These are phyloP conservation scores for Capniomyces stellatus DNA, from an alignment of 371 early-diverging fungal species.

Conservation along the genomic window DNA sequence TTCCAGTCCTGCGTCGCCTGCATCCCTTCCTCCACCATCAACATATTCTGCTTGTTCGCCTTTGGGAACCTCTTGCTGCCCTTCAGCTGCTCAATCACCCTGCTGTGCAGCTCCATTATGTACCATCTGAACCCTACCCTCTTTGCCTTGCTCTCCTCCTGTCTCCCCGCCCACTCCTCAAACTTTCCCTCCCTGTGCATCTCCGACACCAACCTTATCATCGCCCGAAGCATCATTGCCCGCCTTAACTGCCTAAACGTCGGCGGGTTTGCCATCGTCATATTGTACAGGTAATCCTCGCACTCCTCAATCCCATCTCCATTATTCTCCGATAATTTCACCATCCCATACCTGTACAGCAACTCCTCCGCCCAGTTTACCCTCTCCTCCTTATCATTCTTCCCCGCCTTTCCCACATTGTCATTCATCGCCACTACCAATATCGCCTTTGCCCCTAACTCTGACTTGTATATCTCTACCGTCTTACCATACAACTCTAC, in stretches of 20 bases:
- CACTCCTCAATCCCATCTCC: too few relatives aligned
- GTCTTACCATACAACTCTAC: constrained; percentile 31
- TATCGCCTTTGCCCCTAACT: constrained; percentile 21
- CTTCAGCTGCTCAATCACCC: constrained; percentile 42
- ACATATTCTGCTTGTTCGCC: constrained; percentile 39
- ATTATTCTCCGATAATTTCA: too few relatives aligned
- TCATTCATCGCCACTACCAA: constrained; percentile 9
- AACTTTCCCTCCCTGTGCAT: too few relatives aligned
- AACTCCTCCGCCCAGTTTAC: constrained; percentile 49
- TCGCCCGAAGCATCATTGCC: too few relatives aligned
- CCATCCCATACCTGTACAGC: constrained; percentile 37
- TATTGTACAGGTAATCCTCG: too few relatives aligned
- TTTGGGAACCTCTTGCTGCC: constrained; percentile 36
- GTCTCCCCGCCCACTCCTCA: too few relatives aligned
- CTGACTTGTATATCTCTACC: constrained; percentile 24
- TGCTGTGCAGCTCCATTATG: constrained; percentile 32
- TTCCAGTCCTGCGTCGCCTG: constrained; percentile 38
- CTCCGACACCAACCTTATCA: too few relatives aligned
- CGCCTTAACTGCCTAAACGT: too few relatives aligned
- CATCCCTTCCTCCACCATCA: constrained; percentile 40
- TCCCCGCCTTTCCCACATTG: constrained; percentile 8
- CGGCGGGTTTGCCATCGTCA: too few relatives aligned
- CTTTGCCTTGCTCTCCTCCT: too few relatives aligned
- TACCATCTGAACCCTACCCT: constrained; percentile 28
- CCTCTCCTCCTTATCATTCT: constrained; percentile 22